phyloP scores from a whole-genome alignment of 1,284 basidiomycete species.

The Hortiboletus rubellus region DNA sequence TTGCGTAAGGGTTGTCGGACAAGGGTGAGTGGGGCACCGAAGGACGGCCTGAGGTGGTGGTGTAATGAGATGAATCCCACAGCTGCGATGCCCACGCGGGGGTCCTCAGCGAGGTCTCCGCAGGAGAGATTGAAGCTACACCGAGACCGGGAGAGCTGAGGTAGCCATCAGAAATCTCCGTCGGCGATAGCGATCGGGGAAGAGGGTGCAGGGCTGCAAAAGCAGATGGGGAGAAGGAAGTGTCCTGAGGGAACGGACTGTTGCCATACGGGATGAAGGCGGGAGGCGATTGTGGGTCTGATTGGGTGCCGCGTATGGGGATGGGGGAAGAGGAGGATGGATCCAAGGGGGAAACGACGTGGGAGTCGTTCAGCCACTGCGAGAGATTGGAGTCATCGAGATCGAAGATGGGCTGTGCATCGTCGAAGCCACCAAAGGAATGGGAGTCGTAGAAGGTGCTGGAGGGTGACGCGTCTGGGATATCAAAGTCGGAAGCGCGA shows the following conservation, averaged over 20 bases:
- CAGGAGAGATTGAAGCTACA: slow-evolving; percentile 56
- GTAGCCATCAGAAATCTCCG: slow-evolving; percentile 48
- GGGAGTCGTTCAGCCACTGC: slow-evolving; percentile 61
- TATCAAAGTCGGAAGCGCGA: slow-evolving; percentile 36
- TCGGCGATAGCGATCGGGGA: slow-evolving; percentile 56
- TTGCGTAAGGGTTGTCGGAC: slow-evolving; percentile 38
- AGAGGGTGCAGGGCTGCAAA: slow-evolving; percentile 61
- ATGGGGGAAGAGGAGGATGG: slow-evolving; percentile 58
- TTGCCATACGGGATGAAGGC: slow-evolving; percentile 44
- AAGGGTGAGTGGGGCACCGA: slow-evolving; percentile 47
- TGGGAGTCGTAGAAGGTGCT: slow-evolving; percentile 34
- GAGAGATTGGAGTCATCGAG: slow-evolving; percentile 49
- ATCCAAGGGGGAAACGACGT: slow-evolving; percentile 41
- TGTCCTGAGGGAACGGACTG: slow-evolving; percentile 47
- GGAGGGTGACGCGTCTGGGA: slow-evolving; percentile 36
- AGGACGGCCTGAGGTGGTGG: slow-evolving; percentile 35
- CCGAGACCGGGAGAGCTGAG: slow-evolving; percentile 38
- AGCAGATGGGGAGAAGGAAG: slow-evolving; percentile 57
- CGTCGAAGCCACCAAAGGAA: slow-evolving; percentile 32
- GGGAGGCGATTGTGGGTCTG: slow-evolving; percentile 41
- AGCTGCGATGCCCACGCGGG: slow-evolving; percentile 64
- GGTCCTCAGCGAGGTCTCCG: slow-evolving; percentile 53
- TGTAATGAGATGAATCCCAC: slow-evolving; percentile 47
- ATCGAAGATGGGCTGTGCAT: slow-evolving; percentile 34
- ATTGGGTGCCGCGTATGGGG: slow-evolving; percentile 53